Conservation (phyloP, 805 yeast species). For the Candida sanyiensis region DNA sequence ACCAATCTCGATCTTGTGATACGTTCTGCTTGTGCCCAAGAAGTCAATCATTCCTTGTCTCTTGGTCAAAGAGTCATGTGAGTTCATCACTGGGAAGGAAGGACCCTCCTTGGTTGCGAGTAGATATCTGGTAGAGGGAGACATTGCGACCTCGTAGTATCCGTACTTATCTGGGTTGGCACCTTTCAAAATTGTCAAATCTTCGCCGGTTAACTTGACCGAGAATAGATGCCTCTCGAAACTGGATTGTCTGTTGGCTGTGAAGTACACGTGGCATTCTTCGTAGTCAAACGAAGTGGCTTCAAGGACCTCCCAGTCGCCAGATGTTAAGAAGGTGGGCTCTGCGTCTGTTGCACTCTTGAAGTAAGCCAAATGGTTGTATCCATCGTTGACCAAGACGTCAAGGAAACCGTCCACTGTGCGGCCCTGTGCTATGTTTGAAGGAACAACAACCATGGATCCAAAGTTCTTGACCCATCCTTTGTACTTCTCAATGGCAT, state of each 20-base stretch:
- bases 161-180: constrained; percentile 34
- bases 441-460: constrained; percentile 36
- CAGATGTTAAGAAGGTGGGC: constrained; percentile 39
- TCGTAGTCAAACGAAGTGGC: constrained; percentile 42
- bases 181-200: constrained; percentile 18
- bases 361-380: constrained; percentile 60
- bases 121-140: constrained; percentile 52
- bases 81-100: constrained; percentile 15
- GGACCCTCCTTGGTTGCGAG: constrained; percentile 30
- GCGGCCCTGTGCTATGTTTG: constrained; percentile 26
- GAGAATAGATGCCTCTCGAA: constrained; percentile 51
- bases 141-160: constrained; percentile 45
- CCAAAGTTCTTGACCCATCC: constrained; percentile 58
- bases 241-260: constrained; percentile 50
- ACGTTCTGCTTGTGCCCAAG: constrained; percentile 14
- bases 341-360: constrained; percentile 35
- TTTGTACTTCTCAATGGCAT: constrained; percentile 36
- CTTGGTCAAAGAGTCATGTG: constrained; percentile 8
- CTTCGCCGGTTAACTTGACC: constrained; percentile 32
- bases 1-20: constrained; percentile 20
- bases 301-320: constrained; percentile 48
- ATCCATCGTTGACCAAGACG: constrained; percentile 46
- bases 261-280: constrained; percentile 46
- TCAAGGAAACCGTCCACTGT: constrained; percentile 55
- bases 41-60: constrained; percentile 16